Conservation (phyloP, 2,329 filamentous ascomycete genomes). For the Cercospora zeae-maydis region DNA sequence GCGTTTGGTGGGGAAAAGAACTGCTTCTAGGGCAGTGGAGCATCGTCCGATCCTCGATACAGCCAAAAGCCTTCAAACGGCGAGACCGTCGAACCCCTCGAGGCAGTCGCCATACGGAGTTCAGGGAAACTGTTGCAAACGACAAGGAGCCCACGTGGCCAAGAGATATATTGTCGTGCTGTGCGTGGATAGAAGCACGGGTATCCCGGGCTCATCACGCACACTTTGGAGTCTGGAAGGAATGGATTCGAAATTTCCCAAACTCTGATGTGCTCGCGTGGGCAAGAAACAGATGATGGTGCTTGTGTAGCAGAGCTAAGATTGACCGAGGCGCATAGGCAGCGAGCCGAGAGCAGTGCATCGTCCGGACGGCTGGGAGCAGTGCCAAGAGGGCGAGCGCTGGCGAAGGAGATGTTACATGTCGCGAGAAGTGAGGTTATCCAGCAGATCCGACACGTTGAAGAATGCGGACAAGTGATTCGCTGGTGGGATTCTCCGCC, state of each 20-base stretch:
- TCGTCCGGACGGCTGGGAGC: conserved; percentile 2
- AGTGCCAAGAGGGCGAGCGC: background rate
- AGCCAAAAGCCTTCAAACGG: background rate
- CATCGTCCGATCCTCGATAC: background rate
- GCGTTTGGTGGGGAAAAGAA: background rate
- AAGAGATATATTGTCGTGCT: background rate
- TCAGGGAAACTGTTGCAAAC: background rate
- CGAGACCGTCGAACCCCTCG: background rate
- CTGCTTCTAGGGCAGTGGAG: background rate
- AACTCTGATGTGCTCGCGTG: conserved; percentile 3
- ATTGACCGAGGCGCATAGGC: conserved; percentile 8
- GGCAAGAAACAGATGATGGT: background rate
- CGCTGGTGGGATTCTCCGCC: background rate
- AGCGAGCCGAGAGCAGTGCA: conserved; percentile 4
- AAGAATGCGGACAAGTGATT: background rate
- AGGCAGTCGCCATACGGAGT: background rate
- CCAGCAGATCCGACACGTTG: conserved; percentile 2
- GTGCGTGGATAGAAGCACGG: background rate
- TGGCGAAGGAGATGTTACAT: background rate
- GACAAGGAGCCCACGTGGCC: conserved; percentile 9
- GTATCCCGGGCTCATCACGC: background rate
- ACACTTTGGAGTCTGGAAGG: background rate
- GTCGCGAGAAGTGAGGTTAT: background rate
- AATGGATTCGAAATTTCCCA: background rate
- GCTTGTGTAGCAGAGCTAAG: conserved; percentile 3